Evolutionary conservation across 2,329 filamentous ascomycete genomes (phyloP).

Genomic region (Byssoonygena ceratinophila): DNA sequence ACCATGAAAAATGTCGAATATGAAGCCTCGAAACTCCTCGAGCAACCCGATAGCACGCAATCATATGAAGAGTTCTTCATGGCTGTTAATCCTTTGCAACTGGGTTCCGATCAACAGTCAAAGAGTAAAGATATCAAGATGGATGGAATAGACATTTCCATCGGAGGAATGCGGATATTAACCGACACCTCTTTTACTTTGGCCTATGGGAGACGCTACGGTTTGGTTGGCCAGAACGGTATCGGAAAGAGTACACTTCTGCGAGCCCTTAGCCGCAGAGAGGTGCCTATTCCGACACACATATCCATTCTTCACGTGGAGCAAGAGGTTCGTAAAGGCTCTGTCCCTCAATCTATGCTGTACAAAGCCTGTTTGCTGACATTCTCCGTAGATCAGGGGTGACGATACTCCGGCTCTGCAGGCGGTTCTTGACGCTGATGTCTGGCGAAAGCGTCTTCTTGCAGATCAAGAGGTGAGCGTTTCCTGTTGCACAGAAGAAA

Average conservation of each 20-base stretch:
- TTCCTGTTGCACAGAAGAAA: neutral
- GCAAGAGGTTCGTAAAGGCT: constrained; percentile 59
- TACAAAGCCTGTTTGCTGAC: neutral
- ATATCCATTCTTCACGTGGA: constrained; percentile 99
- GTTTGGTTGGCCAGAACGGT: constrained; percentile 98
- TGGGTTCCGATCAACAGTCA: constrained; percentile 57
- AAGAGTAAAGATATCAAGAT: constrained; percentile 99
- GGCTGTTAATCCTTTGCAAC: constrained; percentile 91
- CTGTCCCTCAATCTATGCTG: too few relatives aligned
- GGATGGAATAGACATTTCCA: constrained; percentile 89
- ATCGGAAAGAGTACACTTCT: constrained; percentile 95
- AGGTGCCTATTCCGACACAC: constrained; percentile 87
- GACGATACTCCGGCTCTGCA: constrained; percentile 93
- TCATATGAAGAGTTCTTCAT: constrained; percentile 99
- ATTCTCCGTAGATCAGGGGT: constrained; percentile 59
- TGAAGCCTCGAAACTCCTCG: constrained; percentile 80
- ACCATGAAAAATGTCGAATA: constrained; percentile 97
- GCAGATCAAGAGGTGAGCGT: constrained; percentile 67
- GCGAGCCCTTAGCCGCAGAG: constrained; percentile 80
- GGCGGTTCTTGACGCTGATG: constrained; percentile 91
- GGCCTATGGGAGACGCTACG: constrained; percentile 86
- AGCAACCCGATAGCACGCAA: constrained; percentile 69
- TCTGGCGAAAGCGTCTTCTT: constrained; percentile 93
- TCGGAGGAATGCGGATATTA: constrained; percentile 77
- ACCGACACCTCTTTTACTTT: constrained; percentile 83